Evolutionary conservation across 768 basidiomycete genomes (phyloP).

Genomic region (Naematelia encephala): DNA sequence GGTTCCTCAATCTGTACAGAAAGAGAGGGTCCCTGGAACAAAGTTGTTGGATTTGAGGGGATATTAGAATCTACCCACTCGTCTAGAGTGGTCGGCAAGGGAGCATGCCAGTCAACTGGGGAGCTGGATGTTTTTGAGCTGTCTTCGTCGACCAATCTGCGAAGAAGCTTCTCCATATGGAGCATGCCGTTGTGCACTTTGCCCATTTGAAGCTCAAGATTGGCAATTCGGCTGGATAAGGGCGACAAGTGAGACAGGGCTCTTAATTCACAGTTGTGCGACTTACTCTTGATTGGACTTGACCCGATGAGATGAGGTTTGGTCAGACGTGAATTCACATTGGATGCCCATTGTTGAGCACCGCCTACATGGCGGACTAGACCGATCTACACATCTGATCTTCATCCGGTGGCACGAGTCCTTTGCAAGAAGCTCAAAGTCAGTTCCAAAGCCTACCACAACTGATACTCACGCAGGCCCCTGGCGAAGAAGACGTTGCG

Average conservation of each 20-base stretch:
- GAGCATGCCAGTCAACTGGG: not conserved
- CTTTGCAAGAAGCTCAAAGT: not conserved
- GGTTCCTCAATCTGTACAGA: not conserved
- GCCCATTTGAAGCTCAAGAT: not conserved
- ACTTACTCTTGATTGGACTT: constrained; percentile 7
- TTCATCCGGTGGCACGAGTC: constrained; percentile 5
- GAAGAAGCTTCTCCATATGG: constrained; percentile 1
- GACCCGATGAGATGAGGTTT: not conserved
- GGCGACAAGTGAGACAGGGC: not conserved
- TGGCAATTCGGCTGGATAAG: not conserved
- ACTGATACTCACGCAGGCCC: not conserved
- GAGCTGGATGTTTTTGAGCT: not conserved
- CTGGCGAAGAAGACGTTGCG: not conserved
- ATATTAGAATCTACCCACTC: not conserved
- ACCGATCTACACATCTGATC: constrained; percentile 3
- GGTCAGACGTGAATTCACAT: not conserved
- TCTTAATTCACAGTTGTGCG: not conserved
- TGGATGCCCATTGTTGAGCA: not conserved
- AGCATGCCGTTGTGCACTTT: constrained; percentile 4
- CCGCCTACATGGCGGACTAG: not conserved
- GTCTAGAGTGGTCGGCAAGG: not conserved
- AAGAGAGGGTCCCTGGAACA: not conserved
- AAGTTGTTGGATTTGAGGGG: not conserved
- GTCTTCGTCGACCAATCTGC: not conserved
- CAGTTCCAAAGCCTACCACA: not conserved